Percentiles rank a stretch among this genome's conserved stretches.
These are phyloP conservation scores for Rhodotorula sp. DNA, from an alignment of 1,284 basidiomycete species.

Conservation along the genomic window DNA sequence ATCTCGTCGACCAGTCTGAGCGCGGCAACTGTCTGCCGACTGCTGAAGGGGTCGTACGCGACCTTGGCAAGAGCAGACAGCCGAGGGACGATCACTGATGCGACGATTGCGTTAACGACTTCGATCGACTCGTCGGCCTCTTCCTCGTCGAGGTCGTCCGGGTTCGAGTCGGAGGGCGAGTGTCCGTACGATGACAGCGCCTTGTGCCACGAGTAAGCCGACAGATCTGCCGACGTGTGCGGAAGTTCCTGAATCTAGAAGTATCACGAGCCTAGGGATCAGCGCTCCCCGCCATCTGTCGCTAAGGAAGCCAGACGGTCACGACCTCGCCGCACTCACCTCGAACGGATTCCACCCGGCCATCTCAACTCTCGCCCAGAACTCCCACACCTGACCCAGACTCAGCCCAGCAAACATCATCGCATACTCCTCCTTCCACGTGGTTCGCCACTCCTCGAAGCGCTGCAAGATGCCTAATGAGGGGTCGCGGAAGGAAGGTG, in stretches of 20 bases:
- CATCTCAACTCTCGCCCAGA: slow-evolving; percentile 84
- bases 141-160: slow-evolving; percentile 46
- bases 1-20: slow-evolving; percentile 78
- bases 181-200: slow-evolving; percentile 63
- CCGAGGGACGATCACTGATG: slow-evolving; percentile 74
- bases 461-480: slow-evolving; percentile 65
- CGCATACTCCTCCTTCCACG: slow-evolving; percentile 75
- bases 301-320: background rate
- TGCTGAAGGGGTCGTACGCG: slow-evolving; percentile 77
- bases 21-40: slow-evolving; percentile 62
- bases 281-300: too few relatives aligned
- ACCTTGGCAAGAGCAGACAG: slow-evolving; percentile 69
- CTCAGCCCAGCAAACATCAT: slow-evolving; percentile 87
- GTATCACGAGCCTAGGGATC: background rate
- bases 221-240: slow-evolving; percentile 63
- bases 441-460: slow-evolving; percentile 76
- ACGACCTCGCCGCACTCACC: slow-evolving; percentile 54
- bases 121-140: slow-evolving; percentile 77
- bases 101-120: slow-evolving; percentile 81
- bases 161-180: background rate
- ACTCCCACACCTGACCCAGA: slow-evolving; percentile 90
- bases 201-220: slow-evolving; percentile 79
- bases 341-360: slow-evolving; percentile 82
- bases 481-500: slow-evolving; percentile 80
- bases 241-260: slow-evolving; percentile 39